Evolutionary conservation across 768 basidiomycete genomes (phyloP).

Genomic region (Mycena galericulata): DNA sequence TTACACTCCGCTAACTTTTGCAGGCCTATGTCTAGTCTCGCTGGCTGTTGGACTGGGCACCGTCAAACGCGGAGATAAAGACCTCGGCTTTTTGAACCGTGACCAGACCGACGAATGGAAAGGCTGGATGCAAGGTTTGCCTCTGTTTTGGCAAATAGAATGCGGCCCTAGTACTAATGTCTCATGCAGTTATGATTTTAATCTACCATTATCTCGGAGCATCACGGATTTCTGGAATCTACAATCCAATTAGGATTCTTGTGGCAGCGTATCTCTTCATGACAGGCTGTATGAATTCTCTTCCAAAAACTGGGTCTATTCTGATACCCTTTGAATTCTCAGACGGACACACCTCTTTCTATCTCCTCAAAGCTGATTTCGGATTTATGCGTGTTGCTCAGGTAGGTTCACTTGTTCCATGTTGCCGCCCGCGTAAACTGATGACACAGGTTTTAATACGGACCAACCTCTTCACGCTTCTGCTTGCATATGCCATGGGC

Average conservation of each 20-base stretch:
- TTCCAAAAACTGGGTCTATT: not conserved
- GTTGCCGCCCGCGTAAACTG: conserved; percentile 15
- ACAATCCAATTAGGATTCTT: conserved; percentile 89
- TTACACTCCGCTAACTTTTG: conserved; percentile 78
- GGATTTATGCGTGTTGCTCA: conserved; percentile 81
- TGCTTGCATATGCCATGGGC: conserved; percentile 91
- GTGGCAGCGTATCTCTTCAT: conserved; percentile 94
- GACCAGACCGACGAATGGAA: conserved; percentile 99
- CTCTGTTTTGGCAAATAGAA: not conserved
- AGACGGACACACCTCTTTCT: conserved; percentile 87
- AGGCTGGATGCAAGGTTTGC: conserved; percentile 96
- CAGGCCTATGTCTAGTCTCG: conserved; percentile 63
- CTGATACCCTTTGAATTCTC: not conserved
- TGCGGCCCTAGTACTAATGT: not conserved
- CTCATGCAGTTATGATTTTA: conserved; percentile 79
- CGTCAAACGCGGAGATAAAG: conserved; percentile 79
- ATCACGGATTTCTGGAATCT: conserved; percentile 93
- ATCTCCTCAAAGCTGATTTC: conserved; percentile 91
- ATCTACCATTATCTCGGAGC: conserved; percentile 93
- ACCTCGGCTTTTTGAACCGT: conserved; percentile 89
- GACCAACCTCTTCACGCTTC: conserved; percentile 84
- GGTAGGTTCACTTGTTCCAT: conserved; percentile 51
- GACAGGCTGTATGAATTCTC: conserved; percentile 69
- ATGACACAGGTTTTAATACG: conserved; percentile 74
- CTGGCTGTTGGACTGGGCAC: conserved; percentile 72